Conservation (phyloP, 495 filamentous ascomycete genomes). For the Neurospora pannonica region DNA sequence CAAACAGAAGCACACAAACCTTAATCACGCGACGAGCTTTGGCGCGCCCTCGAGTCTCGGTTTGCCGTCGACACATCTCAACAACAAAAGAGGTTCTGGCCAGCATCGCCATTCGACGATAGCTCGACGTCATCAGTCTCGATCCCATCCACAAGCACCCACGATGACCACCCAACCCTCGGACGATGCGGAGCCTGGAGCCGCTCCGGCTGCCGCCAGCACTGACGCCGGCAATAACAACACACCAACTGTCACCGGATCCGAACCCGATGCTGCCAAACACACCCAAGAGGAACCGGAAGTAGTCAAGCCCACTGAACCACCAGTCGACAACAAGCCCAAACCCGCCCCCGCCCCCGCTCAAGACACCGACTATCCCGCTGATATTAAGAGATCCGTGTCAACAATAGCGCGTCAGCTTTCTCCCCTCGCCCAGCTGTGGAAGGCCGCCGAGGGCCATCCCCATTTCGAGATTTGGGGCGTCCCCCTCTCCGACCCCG, state of each 20-base stretch:
- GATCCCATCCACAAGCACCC: background rate
- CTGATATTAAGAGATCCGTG: background rate
- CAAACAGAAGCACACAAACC: background rate
- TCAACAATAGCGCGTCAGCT: background rate
- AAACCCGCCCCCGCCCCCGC: background rate
- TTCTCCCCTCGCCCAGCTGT: conserved; percentile 24
- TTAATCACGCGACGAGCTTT: background rate
- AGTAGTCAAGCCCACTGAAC: background rate
- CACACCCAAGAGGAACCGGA: background rate
- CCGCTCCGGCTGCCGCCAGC: background rate
- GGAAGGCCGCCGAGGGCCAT: conserved; percentile 23
- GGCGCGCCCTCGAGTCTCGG: background rate
- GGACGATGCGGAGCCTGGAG: background rate
- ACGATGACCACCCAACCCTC: background rate
- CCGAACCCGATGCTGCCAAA: background rate
- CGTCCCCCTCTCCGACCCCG: conserved; percentile 45
- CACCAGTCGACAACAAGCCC: background rate
- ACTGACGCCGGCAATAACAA: background rate
- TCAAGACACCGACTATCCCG: background rate
- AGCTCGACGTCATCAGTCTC: background rate
- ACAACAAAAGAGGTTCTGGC: background rate
- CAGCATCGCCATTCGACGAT: background rate
- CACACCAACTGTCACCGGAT: background rate
- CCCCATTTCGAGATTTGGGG: conserved; percentile 71
- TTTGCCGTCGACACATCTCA: background rate